These are phyloP conservation scores for Plasmodium cynomolgi DNA, from an alignment of 169 alveolate species.

Conservation along the genomic window DNA sequence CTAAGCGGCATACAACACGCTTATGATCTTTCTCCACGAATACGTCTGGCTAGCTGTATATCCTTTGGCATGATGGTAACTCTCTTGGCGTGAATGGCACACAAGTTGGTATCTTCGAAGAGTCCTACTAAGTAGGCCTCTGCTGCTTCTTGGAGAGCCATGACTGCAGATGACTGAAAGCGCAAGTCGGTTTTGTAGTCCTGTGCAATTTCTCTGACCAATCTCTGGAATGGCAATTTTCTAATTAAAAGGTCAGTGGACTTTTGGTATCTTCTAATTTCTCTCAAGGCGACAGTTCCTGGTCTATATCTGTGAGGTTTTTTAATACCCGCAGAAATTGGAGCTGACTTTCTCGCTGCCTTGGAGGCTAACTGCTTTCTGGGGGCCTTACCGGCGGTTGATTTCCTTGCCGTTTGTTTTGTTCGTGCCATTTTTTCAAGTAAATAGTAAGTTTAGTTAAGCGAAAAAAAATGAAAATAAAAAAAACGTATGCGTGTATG, in stretches of 20 bases:
- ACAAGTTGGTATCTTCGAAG: conserved; percentile 99
- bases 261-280: conserved; percentile 98
- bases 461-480: neutral
- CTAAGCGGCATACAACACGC: neutral
- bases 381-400: conserved; percentile 98
- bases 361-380: conserved; percentile 95
- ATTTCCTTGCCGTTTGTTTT: conserved; percentile 97
- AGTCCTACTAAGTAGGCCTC: conserved; percentile 99
- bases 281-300: conserved; percentile 99
- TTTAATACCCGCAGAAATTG: conserved; percentile 93
- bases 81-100: conserved; percentile 99
- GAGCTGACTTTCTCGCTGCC: conserved; percentile 97
- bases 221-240: conserved; percentile 98
- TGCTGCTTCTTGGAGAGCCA: conserved; percentile 99
- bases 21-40: conserved; percentile 97
- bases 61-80: conserved; percentile 99
- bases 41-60: conserved; percentile 98
- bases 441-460: neutral
- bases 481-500: neutral
- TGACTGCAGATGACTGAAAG: conserved; percentile 98
- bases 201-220: conserved; percentile 97
- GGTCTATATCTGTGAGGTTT: conserved; percentile 98
- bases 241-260: conserved; percentile 97
- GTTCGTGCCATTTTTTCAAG: conserved; percentile 94
- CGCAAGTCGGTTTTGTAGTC: conserved; percentile 98